Evolutionary conservation across 768 basidiomycete genomes (phyloP), one percentile per base, ranked within the genome.

Genomic region (Lyophyllum shimeji): DNA sequence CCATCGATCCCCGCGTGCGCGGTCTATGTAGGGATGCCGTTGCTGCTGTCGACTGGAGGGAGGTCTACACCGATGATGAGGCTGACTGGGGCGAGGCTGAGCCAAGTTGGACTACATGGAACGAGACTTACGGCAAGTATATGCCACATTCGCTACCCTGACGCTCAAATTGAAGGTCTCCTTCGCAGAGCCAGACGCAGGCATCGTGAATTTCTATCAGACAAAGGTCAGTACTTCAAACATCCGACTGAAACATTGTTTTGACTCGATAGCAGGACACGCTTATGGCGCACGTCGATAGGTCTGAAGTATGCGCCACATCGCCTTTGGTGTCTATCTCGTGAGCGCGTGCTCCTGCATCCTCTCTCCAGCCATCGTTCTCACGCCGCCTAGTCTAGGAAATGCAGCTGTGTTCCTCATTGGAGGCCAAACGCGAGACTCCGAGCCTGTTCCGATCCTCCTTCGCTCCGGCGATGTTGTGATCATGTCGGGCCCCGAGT

Each of bases 241-340:
- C 24, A 15, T 24, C 25, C 23, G 13, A n/a, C 23, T 3, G 6
- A 15, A 31, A 7, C 23, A 31, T 51, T 18, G 46, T 31, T 39
- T 50, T 18, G 48, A 53, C 25, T 45, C 13, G 48, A 53, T 2
- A 13, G n/a, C 57, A 86, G 82, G 95, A 98, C 60, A 92, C 94
- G 0, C 82, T 99, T 18, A 98, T 98, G 89, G 96, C 84, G 0
- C 96, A 99, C 69, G 93, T 97, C n/a, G 96, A 99, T 70, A 89
- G 92, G 18, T 94, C 95, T 20, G 96, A 99, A 72, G 80, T 96
- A 8, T 96, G 95, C 63, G 86, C 93, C 1, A 92, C 92, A 4
- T 87, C 93, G 0, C 96, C 96, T 0, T 80, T 99, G 0, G 92
- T 98, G 5, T 97, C 94, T 0, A 86, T 99, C 48, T 97, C 95